phyloP scores from a whole-genome alignment of 495 filamentous ascomycete genomes.

The Penicillium taxi region DNA sequence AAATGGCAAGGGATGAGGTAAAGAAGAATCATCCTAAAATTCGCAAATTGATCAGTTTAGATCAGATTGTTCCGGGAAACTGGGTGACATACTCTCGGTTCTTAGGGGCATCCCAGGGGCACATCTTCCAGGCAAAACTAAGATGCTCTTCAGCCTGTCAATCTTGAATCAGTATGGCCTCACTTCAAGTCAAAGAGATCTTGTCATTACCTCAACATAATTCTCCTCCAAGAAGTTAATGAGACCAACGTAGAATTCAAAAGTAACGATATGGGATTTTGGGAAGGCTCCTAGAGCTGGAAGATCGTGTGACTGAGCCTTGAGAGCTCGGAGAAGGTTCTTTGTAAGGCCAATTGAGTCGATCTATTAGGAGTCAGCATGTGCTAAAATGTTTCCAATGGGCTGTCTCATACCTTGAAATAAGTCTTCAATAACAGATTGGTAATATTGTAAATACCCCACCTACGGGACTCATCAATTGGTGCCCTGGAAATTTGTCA shows the following conservation, averaged over 20 bases:
- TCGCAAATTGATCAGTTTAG: neutral
- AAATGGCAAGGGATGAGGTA: slow-evolving; percentile 91
- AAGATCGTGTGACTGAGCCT: slow-evolving; percentile 67
- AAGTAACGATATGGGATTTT: slow-evolving; percentile 86
- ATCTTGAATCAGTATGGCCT: neutral
- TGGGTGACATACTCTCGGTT: slow-evolving; percentile 64
- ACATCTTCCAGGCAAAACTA: slow-evolving; percentile 66
- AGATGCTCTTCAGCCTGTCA: slow-evolving; percentile 70
- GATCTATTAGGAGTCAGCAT: slow-evolving; percentile 38
- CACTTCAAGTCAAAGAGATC: slow-evolving; percentile 10
- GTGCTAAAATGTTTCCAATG: neutral
- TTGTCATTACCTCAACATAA: slow-evolving; percentile 56
- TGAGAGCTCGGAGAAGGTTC: slow-evolving; percentile 74
- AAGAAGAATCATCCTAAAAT: slow-evolving; percentile 72
- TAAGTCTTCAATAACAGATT: slow-evolving; percentile 97
- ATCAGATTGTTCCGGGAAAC: slow-evolving; percentile 15
- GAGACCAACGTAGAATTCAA: slow-evolving; percentile 89
- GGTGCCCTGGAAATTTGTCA: slow-evolving; percentile 54
- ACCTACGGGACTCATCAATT: slow-evolving; percentile 86
- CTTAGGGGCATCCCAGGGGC: slow-evolving; percentile 57
- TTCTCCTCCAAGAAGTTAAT: slow-evolving; percentile 88
- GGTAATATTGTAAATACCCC: slow-evolving; percentile 88
- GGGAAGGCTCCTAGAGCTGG: slow-evolving; percentile 68
- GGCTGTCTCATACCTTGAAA: slow-evolving; percentile 55
- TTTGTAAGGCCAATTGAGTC: slow-evolving; percentile 84